A percentile compares a stretch with the other conserved stretches of the same genome.
Conservation (phyloP, 768 basidiomycete species). For the Tricholoma hemisulphureum region DNA sequence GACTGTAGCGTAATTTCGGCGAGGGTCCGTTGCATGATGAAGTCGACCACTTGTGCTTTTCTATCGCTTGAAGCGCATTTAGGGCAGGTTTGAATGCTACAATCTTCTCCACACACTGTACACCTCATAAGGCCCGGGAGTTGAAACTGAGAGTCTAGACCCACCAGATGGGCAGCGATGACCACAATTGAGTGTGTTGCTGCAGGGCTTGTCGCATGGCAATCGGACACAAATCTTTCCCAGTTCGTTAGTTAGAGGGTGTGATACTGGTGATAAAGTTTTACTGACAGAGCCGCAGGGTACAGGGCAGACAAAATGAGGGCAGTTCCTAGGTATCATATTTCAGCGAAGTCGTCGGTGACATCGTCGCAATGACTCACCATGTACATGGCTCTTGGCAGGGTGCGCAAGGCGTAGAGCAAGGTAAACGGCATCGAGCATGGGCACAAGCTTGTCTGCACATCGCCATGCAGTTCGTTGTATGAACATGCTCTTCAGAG, state of each 20-base stretch:
- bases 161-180: conserved; percentile 68
- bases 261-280: neutral
- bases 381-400: conserved; percentile 64
- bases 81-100: conserved; percentile 52
- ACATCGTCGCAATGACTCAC: conserved; percentile 19
- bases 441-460: conserved; percentile 60
- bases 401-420: conserved; percentile 56
- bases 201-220: conserved; percentile 61
- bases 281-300: conserved; percentile 66
- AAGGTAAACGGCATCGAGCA: conserved; percentile 44
- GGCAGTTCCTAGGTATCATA: conserved; percentile 43
- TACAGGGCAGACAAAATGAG: conserved; percentile 55
- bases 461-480: conserved; percentile 38
- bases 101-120: conserved; percentile 68
- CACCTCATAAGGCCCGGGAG: neutral
- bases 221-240: conserved; percentile 59
- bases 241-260: neutral
- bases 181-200: conserved; percentile 50
- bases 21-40: conserved; percentile 53
- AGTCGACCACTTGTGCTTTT: conserved; percentile 50
- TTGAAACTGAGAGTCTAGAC: neutral
- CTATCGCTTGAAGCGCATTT: conserved; percentile 42
- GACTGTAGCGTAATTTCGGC: conserved; percentile 43
- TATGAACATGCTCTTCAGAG: conserved; percentile 49
- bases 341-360: neutral